Evolutionary conservation across 495 filamentous ascomycete species (phyloP).

Genomic region (Neurospora intermedia): DNA sequence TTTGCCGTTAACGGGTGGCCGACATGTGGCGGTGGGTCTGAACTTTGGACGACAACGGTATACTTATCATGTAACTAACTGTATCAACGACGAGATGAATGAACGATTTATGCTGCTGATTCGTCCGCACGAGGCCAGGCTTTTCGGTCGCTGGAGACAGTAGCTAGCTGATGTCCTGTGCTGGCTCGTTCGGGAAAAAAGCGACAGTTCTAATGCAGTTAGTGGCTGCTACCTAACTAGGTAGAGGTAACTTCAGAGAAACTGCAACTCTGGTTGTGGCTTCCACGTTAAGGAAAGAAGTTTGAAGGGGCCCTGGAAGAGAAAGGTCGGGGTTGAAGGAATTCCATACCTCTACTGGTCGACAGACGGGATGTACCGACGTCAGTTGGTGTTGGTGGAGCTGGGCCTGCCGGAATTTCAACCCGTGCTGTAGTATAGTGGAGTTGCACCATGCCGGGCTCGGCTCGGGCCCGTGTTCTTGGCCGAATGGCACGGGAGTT

Average conservation of each 20-base stretch:
- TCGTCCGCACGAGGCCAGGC: not conserved
- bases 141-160: not conserved
- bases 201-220: not conserved
- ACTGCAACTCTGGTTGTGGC: too few relatives aligned
- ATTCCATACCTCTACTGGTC: not conserved
- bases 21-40: not conserved
- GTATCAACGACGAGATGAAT: not conserved
- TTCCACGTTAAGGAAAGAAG: too few relatives aligned
- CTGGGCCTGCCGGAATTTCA: not conserved
- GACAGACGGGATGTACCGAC: not conserved
- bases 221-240: too few relatives aligned
- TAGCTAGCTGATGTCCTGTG: not conserved
- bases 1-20: not conserved
- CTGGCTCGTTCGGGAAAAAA: not conserved
- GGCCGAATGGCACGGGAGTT: not conserved
- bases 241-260: too few relatives aligned
- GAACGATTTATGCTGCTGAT: not conserved
- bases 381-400: not conserved
- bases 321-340: not conserved
- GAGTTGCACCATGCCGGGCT: not conserved
- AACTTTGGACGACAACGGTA: not conserved
- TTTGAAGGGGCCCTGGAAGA: too few relatives aligned
- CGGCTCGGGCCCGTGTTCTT: not conserved
- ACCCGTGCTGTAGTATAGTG: not conserved
- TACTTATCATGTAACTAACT: not conserved